Evolutionary conservation across 106 monocot genomes (phyloP).

Genomic region (Dendrobium officinale): DNA sequence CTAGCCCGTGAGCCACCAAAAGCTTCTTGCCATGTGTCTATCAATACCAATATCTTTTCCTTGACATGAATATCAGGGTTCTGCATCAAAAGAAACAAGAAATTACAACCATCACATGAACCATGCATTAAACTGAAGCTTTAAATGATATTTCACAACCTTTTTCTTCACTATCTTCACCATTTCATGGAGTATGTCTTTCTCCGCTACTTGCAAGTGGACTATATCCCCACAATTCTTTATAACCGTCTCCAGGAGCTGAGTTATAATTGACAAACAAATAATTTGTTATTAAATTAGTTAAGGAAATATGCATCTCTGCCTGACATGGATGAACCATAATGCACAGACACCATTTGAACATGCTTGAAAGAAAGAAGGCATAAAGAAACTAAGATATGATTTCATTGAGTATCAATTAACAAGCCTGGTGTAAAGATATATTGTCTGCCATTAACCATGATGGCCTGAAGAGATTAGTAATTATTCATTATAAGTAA

Average conservation of each 20-base stretch:
- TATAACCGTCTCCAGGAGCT: constrained; percentile 78
- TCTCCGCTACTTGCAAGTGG: constrained; percentile 81
- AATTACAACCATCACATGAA: neutral
- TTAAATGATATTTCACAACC: constrained; percentile 24
- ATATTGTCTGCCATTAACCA: neutral
- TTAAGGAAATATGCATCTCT: neutral
- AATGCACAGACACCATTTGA: neutral
- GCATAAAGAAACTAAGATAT: neutral
- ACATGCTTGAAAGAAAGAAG: neutral
- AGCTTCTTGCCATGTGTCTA: constrained; percentile 94
- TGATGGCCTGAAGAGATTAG: neutral
- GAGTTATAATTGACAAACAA: constrained; percentile 12
- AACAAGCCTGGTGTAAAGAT: neutral
- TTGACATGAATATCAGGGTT: constrained; percentile 82
- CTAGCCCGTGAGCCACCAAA: constrained; percentile 81
- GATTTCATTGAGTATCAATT: neutral
- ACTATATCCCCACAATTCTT: constrained; percentile 88
- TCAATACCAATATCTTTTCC: constrained; percentile 65
- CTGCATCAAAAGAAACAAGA: constrained; percentile 11
- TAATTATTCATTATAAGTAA: neutral
- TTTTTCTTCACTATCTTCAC: constrained; percentile 91
- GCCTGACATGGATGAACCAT: neutral
- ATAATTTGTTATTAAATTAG: neutral
- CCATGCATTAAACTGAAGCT: neutral
- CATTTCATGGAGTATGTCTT: constrained; percentile 69